Conservation (phyloP, 768 basidiomycete species). For the Crepidotus variabilis region DNA sequence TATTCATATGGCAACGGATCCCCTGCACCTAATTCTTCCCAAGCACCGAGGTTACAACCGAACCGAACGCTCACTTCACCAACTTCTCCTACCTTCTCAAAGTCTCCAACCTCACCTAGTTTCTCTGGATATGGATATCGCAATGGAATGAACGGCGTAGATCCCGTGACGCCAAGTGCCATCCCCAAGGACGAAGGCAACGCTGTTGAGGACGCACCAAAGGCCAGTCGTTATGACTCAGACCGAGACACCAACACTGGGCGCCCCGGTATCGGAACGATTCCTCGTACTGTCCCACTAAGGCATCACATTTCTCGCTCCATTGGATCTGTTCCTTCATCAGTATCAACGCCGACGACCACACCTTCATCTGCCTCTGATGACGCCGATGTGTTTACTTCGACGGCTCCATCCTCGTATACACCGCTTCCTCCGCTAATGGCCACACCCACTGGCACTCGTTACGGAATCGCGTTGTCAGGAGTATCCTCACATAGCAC, state of each 20-base stretch:
- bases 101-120: constrained; percentile 30
- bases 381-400: background rate
- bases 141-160: constrained; percentile 3
- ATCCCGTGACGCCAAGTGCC: constrained; percentile 3
- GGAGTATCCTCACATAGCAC: constrained; percentile 14
- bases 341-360: constrained; percentile 4
- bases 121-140: background rate
- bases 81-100: constrained; percentile 13
- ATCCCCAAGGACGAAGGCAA: constrained; percentile 19
- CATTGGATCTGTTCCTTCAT: constrained; percentile 15
- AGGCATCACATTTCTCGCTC: constrained; percentile 24
- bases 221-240: constrained; percentile 6
- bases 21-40: background rate
- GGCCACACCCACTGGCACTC: constrained; percentile 52
- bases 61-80: constrained; percentile 7
- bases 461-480: constrained; percentile 58
- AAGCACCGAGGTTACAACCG: background rate
- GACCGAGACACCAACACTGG: constrained; percentile 36
- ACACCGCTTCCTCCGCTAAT: constrained; percentile 20
- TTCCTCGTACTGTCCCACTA: constrained; percentile 55
- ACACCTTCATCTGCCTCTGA: constrained; percentile 3
- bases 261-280: constrained; percentile 38
- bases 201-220: constrained; percentile 3
- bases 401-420: background rate
- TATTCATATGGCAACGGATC: background rate